Base-by-base conservation (phyloP, 495 filamentous ascomycete species). In the Ascobolus immersus region DNA sequence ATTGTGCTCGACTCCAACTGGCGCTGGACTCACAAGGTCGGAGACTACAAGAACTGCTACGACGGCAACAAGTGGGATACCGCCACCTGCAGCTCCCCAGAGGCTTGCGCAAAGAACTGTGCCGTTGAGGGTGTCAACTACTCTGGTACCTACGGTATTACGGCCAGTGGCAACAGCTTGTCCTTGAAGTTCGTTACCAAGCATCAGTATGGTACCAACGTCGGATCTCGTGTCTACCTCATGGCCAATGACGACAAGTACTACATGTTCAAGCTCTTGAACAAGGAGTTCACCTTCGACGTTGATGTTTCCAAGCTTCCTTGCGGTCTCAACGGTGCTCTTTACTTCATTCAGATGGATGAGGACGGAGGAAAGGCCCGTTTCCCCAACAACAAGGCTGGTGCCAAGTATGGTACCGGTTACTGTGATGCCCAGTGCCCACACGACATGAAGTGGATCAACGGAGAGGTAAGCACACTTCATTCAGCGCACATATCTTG, bases 351-450 rank as follows among this genome's bases (percentile, higher is more conserved):
- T 3, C 48, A 63, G 42, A 77, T 78, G 73, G 60, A 70, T 26
- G 47, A 57, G 7, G 62, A 64, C 29, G 73, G 73, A 45, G 71
- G 65, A 14, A 52, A 60, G 39, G 37, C 59, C 17, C 47, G 53
- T 21, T 59, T 56, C 41, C 41, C 55, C 0, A 49, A 52, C 29
- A 78, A 78, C 57, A 60, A 62, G 24, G 73, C 71, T 4, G 73
- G 73, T 25, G 72, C 73, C 28, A 56, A 55, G 31, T 76, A 73
- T 35, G 73, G 73, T 11, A 74, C 73, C 0, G 73, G 73, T 0
- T 78, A 79, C 49, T 79, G 73, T 41, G 73, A 79, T 50, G 65
- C 71, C 9, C 65, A 69, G 42, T 69, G 65, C 52, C 60, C 60
- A 15, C 55, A 52, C 36, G 59, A 62, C 41, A 36, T 61, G 42